phyloP scores from a whole-genome alignment of 1,284 basidiomycete genomes.

The Moniliophthora roreri region DNA sequence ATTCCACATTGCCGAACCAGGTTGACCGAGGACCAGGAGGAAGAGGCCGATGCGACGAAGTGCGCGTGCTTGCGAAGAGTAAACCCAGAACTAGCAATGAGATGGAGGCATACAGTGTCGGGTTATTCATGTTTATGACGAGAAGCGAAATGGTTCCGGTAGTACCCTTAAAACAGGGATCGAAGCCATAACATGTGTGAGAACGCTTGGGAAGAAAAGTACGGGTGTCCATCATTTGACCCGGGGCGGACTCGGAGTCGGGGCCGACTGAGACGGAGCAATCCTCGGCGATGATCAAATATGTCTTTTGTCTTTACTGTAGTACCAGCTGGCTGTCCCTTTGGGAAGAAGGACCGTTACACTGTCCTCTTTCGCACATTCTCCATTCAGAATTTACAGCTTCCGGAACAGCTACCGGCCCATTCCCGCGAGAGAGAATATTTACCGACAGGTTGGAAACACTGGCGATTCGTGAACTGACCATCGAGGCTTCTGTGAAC shows the following conservation, averaged over 20 bases:
- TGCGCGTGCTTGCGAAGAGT: background rate
- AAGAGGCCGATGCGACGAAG: constrained; percentile 22
- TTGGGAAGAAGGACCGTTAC: constrained; percentile 80
- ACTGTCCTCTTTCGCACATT: constrained; percentile 91
- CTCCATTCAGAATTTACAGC: constrained; percentile 88
- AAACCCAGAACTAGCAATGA: background rate
- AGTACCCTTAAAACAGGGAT: no score
- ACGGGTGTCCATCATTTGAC: background rate
- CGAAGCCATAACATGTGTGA: no score
- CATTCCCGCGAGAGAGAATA: constrained; percentile 86
- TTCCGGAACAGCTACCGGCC: constrained; percentile 75
- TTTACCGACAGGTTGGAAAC: constrained; percentile 96
- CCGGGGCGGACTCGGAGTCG: no score
- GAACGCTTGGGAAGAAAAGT: no score
- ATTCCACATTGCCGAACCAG: constrained; percentile 32
- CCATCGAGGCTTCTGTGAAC: constrained; percentile 91
- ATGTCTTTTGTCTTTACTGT: constrained; percentile 81
- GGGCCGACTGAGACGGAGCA: no score
- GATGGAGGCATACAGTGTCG: background rate
- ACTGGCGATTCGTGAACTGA: constrained; percentile 99
- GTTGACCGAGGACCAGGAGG: constrained; percentile 43
- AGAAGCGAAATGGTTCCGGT: background rate
- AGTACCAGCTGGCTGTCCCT: constrained; percentile 81
- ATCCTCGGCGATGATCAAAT: constrained; percentile 79
- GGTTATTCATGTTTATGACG: background rate